Evolutionary conservation across 768 basidiomycete species (phyloP).

Genomic region (Boletales sp.): DNA sequence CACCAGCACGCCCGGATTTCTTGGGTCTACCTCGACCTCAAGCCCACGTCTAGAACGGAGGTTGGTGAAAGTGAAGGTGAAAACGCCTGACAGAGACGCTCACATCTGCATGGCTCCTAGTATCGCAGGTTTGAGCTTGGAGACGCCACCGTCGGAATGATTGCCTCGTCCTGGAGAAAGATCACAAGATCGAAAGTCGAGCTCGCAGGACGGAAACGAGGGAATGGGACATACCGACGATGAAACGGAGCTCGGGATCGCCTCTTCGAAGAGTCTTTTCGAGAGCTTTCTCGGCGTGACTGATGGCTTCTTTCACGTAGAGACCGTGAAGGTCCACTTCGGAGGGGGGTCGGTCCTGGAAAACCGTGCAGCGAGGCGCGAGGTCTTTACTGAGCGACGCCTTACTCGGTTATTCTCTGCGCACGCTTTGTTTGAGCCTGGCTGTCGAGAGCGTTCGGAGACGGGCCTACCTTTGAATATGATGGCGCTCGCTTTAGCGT

Average conservation of each 20-base stretch:
- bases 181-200: background rate
- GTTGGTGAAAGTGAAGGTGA: no score
- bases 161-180: slow-evolving; percentile 67
- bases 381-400: background rate
- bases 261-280: slow-evolving; percentile 58
- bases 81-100: slow-evolving; percentile 11
- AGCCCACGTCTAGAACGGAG: slow-evolving; percentile 56
- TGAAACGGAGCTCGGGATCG: slow-evolving; percentile 63
- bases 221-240: slow-evolving; percentile 65
- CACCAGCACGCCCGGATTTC: slow-evolving; percentile 80
- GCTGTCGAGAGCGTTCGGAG: background rate
- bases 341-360: slow-evolving; percentile 72
- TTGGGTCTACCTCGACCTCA: slow-evolving; percentile 68
- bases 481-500: slow-evolving; percentile 79
- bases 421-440: background rate
- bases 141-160: slow-evolving; percentile 71
- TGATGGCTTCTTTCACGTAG: slow-evolving; percentile 88
- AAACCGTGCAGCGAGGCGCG: slow-evolving; percentile 34
- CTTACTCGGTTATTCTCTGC: slow-evolving; percentile 73
- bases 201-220: background rate
- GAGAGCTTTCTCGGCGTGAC: slow-evolving; percentile 67
- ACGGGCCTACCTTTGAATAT: slow-evolving; percentile 59
- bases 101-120: slow-evolving; percentile 77
- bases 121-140: slow-evolving; percentile 89
- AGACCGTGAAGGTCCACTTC: slow-evolving; percentile 43